Conservation (phyloP, 306 rosid species). For the Mucuna pruriens region DNA sequence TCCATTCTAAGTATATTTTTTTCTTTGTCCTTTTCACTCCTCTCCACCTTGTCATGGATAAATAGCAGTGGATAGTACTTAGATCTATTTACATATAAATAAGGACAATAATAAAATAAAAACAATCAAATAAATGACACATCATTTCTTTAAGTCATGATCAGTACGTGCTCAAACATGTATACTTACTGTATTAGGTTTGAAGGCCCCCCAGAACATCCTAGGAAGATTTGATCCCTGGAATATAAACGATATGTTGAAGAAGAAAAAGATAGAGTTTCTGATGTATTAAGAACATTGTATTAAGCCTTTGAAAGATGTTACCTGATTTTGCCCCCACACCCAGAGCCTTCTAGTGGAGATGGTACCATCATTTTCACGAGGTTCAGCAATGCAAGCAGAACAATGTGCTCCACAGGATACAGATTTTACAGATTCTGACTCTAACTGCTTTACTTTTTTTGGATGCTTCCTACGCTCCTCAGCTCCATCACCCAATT, state of each 20-base stretch:
- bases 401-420: slow-evolving; percentile 96
- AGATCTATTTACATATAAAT: slow-evolving; percentile 24
- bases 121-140: slow-evolving; percentile 2
- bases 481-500: slow-evolving; percentile 97
- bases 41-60: neutral
- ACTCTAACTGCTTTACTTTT: slow-evolving; percentile 69
- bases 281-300: slow-evolving; percentile 4
- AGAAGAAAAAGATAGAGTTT: neutral
- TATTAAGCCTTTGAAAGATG: slow-evolving; percentile 1
- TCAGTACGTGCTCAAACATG: neutral
- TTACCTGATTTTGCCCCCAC: slow-evolving; percentile 98
- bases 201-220: slow-evolving; percentile 83
- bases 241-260: slow-evolving; percentile 31
- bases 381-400: slow-evolving; percentile 89
- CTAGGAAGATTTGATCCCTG: slow-evolving; percentile 95
- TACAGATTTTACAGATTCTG: slow-evolving; percentile 80
- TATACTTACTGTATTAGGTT: slow-evolving; percentile 70
- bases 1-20: neutral
- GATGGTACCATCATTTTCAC: slow-evolving; percentile 70
- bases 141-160: slow-evolving; percentile 11
- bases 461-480: slow-evolving; percentile 73
- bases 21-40: neutral
- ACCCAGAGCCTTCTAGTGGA: slow-evolving; percentile 87
- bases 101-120: slow-evolving; percentile 13
- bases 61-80: neutral